Base-by-base conservation (phyloP, 805 yeast genomes). In the Nadsonia fulvescens region DNA sequence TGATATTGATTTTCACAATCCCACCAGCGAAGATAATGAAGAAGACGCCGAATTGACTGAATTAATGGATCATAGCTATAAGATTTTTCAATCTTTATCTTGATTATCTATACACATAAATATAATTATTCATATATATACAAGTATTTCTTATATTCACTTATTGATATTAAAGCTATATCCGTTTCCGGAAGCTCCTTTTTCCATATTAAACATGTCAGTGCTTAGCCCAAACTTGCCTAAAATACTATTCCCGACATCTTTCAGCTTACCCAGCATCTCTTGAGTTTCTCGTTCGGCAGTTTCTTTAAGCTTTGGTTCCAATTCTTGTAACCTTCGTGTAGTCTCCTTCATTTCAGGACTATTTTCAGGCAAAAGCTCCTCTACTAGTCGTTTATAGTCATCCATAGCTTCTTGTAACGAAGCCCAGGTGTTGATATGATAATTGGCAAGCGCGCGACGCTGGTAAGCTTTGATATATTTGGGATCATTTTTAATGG, bases 391-490 rank as follows among this genome's bases (percentile, higher is more conserved):
- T 18, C 18, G 28, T 8, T 26, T 26, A 15, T 36, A 31, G 28
- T 45, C 50, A 8, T 39, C 46, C 5, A 33, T n/a, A 5, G 44
- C 36, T 2, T 36, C 20, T 26, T 44, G 46, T 8, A 45, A 31
- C 9, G 48, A 27, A 5, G 39, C 22, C 47, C 49, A 40, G 9
- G 42, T 34, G 8, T 28, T 39, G 6, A 45, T 16, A 19, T 36
- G 30, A 25, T 45, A 66, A 35, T 69, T 53, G 1, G 91, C 69
- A 6, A 69, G 61, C 1, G 89, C 89, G 35, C 82, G 61, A 38
- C 94, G 61, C 39, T 75, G 75, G 40, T 73, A 66, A 0, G 76
- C 81, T 46, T 79, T 81, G 17, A 68, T 45, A 41, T 75, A 71
- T 9, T 54, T 44, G 1, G 63, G 57, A 40, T 79, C 77, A 4